phyloP scores from a whole-genome alignment of 768 basidiomycete genomes.

The Austroboletus eburneus region DNA sequence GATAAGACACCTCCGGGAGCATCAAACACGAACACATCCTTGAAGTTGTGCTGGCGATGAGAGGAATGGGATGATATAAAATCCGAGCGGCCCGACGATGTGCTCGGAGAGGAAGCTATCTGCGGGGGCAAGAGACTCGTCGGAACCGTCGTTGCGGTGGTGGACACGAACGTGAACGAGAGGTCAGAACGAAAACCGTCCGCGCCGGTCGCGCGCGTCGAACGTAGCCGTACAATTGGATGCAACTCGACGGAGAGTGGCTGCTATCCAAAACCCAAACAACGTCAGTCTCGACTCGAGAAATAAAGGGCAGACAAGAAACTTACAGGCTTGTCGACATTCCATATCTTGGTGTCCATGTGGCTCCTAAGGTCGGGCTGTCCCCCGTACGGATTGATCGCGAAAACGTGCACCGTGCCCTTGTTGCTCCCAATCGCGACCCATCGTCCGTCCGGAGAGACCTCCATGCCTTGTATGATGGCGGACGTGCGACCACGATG shows the following conservation, averaged over 20 bases:
- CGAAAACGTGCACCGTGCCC: slow-evolving; percentile 67
- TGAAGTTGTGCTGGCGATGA: slow-evolving; percentile 44
- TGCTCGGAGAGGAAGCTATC: slow-evolving; percentile 22
- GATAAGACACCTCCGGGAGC: slow-evolving; percentile 52
- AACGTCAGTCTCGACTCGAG: not conserved
- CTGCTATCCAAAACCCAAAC: slow-evolving; percentile 34
- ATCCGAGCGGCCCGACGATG: slow-evolving; percentile 28
- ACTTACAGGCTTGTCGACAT: slow-evolving; percentile 46
- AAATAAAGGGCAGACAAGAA: not conserved
- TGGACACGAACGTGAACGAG: slow-evolving; percentile 51
- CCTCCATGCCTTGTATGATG: slow-evolving; percentile 48
- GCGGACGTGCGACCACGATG: slow-evolving; percentile 69
- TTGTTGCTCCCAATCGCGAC: slow-evolving; percentile 62
- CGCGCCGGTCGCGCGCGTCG: slow-evolving; percentile 25
- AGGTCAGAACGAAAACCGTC: slow-evolving; percentile 38
- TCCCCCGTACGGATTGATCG: slow-evolving; percentile 74
- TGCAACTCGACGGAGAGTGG: slow-evolving; percentile 49
- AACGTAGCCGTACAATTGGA: slow-evolving; percentile 54
- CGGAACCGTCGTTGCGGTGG: slow-evolving; percentile 33
- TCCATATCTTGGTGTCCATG: slow-evolving; percentile 53
- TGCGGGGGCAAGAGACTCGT: slow-evolving; percentile 35
- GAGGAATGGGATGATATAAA: slow-evolving; percentile 27
- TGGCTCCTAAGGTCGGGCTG: slow-evolving; percentile 59
- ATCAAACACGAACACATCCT: slow-evolving; percentile 69
- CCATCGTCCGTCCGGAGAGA: slow-evolving; percentile 57